These are phyloP conservation scores for Fusarium ambrosium DNA, from an alignment of 2,329 filamentous ascomycete genomes.

Conservation along the genomic window DNA sequence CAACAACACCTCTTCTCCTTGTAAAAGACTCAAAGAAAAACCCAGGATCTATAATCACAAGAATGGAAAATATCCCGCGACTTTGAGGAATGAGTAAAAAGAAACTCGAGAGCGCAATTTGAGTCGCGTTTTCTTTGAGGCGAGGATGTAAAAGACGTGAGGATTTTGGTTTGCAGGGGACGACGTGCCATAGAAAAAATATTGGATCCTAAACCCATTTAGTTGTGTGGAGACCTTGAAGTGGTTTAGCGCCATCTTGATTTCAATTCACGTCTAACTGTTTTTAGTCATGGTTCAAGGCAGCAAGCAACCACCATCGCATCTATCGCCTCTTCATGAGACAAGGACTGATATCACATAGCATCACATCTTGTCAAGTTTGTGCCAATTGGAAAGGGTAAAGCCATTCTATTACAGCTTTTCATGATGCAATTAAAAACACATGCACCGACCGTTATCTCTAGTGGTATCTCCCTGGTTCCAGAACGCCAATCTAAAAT, in stretches of 20 bases:
- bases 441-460: slow-evolving; percentile 12
- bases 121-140: slow-evolving; percentile 6
- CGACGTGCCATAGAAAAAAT: neutral
- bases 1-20: slow-evolving; percentile 8
- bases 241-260: neutral
- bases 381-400: neutral
- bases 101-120: neutral
- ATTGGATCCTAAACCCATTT: neutral
- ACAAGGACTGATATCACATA: neutral
- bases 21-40: neutral
- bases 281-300: neutral
- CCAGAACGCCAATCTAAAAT: slow-evolving; percentile 28
- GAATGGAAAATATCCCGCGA: neutral
- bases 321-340: neutral
- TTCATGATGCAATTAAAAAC: neutral
- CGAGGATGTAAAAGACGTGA: neutral
- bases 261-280: neutral
- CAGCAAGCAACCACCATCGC: neutral
- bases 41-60: neutral
- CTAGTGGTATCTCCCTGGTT: slow-evolving; percentile 33
- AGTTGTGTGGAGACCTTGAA: neutral
- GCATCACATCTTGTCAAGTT: neutral
- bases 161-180: neutral
- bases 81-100: neutral
- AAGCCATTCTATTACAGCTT: neutral